A percentile compares a stretch with the other conserved stretches of the same genome.
phyloP scores from a whole-genome alignment of 1,139 yeast species.

The Martiniozyma asiatica region DNA sequence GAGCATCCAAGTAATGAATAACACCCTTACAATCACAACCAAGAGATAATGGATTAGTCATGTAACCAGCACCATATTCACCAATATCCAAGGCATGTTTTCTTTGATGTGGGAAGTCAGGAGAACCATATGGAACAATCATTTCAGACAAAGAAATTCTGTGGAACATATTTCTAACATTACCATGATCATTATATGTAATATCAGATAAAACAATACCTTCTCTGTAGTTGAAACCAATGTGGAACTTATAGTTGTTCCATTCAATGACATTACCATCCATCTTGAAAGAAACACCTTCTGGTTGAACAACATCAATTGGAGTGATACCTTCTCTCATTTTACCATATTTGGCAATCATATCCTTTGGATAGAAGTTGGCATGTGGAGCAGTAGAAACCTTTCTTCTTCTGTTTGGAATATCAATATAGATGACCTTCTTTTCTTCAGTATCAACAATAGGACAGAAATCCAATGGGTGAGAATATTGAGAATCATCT shows the following conservation, averaged over 20 bases:
- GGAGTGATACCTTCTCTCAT: conserved; percentile 53
- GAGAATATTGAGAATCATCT: conserved; percentile 75
- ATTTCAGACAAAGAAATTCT: conserved; percentile 69
- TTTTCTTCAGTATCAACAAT: conserved; percentile 62
- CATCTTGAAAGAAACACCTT: conserved; percentile 68
- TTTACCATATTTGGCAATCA: conserved; percentile 49
- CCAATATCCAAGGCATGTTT: conserved; percentile 81
- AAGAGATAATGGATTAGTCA: conserved; percentile 65
- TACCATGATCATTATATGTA: conserved; percentile 62
- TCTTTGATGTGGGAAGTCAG: conserved; percentile 71
- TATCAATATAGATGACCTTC: conserved; percentile 61
- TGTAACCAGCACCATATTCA: conserved; percentile 79
- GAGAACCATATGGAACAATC: conserved; percentile 79
- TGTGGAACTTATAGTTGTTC: conserved; percentile 67
- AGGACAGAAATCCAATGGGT: conserved; percentile 75
- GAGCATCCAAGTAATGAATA: conserved; percentile 69
- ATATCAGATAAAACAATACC: conserved; percentile 72
- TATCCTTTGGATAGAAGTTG: conserved; percentile 54
- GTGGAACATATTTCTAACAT: conserved; percentile 61
- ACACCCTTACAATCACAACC: conserved; percentile 85
- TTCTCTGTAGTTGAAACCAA: conserved; percentile 78
- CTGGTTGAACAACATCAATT: conserved; percentile 62
- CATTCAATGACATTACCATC: conserved; percentile 59
- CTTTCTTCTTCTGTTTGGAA: conserved; percentile 65
- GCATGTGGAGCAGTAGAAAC: conserved; percentile 57